phyloP scores from a whole-genome alignment of 2,329 filamentous ascomycete genomes.

The Chaetoscypha palmicola region DNA sequence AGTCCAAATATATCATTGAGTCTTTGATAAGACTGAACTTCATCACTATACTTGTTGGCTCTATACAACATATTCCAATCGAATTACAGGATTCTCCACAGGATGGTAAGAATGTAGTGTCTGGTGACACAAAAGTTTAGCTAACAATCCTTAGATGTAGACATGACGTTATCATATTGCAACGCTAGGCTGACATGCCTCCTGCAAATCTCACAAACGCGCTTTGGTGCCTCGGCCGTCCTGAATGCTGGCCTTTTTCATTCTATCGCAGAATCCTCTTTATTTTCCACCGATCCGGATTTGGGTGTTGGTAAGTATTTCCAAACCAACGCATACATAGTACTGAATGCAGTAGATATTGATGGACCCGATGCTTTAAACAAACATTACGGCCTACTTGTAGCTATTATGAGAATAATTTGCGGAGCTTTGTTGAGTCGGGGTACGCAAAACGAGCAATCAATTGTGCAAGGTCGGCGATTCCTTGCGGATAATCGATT shows the following conservation, averaged over 20 bases:
- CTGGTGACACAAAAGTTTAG: no score
- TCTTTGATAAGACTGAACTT: conserved; percentile 82
- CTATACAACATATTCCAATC: conserved; percentile 66
- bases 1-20: conserved; percentile 69
- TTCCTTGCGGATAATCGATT: conserved; percentile 80
- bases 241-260: conserved; percentile 84
- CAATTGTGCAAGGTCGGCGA: conserved; percentile 63
- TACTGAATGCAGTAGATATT: conserved; percentile 24
- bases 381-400: conserved; percentile 64
- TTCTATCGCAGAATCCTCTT: conserved; percentile 69
- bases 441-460: conserved; percentile 70
- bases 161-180: conserved; percentile 38
- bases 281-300: conserved; percentile 88
- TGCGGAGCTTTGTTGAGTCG: conserved; percentile 74
- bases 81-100: conserved; percentile 58
- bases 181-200: conserved; percentile 76
- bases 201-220: conserved; percentile 75
- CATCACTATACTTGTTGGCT: conserved; percentile 81
- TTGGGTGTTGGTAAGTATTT: conserved; percentile 60
- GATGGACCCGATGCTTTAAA: conserved; percentile 23
- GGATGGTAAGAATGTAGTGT: conserved; percentile 51
- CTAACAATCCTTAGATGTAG: conserved; percentile 32
- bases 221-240: conserved; percentile 77
- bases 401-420: conserved; percentile 73
- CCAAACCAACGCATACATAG: not conserved